phyloP scores from a whole-genome alignment of 768 basidiomycete species.

The Chalciporus chontae region DNA sequence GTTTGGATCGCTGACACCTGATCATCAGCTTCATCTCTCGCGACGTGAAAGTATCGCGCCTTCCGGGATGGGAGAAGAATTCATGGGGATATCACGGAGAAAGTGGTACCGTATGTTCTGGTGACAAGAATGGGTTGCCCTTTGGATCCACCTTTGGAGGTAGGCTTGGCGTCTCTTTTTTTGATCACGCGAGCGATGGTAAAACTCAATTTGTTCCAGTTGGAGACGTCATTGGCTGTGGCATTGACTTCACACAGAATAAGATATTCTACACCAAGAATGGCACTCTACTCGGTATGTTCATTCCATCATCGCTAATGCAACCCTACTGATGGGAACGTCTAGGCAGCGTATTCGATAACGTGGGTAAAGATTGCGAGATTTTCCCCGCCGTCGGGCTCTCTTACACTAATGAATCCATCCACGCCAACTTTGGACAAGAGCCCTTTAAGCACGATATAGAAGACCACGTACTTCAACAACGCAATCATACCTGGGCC shows the following conservation, averaged over 20 bases:
- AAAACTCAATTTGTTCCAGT: slow-evolving; percentile 40
- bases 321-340: slow-evolving; percentile 7
- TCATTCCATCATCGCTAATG: slow-evolving; percentile 3
- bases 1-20: slow-evolving; percentile 12
- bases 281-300: slow-evolving; percentile 61
- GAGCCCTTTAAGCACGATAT: slow-evolving; percentile 88
- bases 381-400: slow-evolving; percentile 89
- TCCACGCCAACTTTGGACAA: slow-evolving; percentile 88
- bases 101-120: slow-evolving; percentile 75
- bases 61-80: slow-evolving; percentile 82
- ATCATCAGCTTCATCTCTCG: slow-evolving; percentile 58
- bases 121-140: slow-evolving; percentile 63
- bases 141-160: slow-evolving; percentile 83
- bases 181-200: not conserved
- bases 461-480: slow-evolving; percentile 76
- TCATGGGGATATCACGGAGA: slow-evolving; percentile 96
- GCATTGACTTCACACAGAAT: slow-evolving; percentile 82
- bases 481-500: slow-evolving; percentile 62
- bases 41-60: slow-evolving; percentile 62
- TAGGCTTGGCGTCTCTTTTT: slow-evolving; percentile 35
- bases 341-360: slow-evolving; percentile 67
- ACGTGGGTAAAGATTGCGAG: slow-evolving; percentile 59
- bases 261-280: slow-evolving; percentile 91
- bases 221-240: slow-evolving; percentile 88
- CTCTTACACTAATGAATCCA: slow-evolving; percentile 70